Conservation (phyloP, 305 asterid genomes). For the Fraxinus sp. region DNA sequence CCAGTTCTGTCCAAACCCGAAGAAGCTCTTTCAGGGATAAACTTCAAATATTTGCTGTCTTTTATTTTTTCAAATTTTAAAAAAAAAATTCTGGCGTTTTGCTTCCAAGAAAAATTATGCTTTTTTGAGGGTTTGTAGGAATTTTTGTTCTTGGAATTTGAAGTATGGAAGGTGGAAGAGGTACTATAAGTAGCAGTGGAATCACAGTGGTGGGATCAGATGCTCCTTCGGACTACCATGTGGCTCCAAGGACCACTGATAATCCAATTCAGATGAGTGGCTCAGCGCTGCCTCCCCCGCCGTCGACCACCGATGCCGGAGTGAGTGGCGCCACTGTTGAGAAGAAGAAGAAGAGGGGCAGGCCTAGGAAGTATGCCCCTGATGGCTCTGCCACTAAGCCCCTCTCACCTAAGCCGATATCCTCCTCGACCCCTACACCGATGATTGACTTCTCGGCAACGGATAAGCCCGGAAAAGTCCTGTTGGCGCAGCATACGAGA, state of each 20-base stretch:
- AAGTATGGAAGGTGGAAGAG: slow-evolving; percentile 52
- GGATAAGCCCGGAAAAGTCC: slow-evolving; percentile 62
- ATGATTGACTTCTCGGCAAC: slow-evolving; percentile 76
- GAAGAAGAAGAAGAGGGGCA: slow-evolving; percentile 88
- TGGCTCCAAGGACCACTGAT: slow-evolving; percentile 60
- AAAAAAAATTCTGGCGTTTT: background rate
- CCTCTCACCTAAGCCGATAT: slow-evolving; percentile 78
- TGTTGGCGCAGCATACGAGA: slow-evolving; percentile 46
- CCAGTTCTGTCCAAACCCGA: slow-evolving; percentile 15
- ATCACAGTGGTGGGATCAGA: slow-evolving; percentile 88
- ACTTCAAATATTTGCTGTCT: slow-evolving; percentile 3
- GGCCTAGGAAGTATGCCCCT: slow-evolving; percentile 81
- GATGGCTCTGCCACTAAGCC: slow-evolving; percentile 53
- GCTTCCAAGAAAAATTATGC: slow-evolving; percentile 29
- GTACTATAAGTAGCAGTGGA: slow-evolving; percentile 46
- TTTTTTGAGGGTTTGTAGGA: slow-evolving; percentile 27
- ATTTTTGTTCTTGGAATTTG: background rate
- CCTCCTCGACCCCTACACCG: slow-evolving; percentile 70
- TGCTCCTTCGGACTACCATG: slow-evolving; percentile 78
- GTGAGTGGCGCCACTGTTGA: slow-evolving; percentile 18
- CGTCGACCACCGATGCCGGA: slow-evolving; percentile 33
- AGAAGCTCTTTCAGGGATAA: slow-evolving; percentile 17
- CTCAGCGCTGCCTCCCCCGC: slow-evolving; percentile 40
- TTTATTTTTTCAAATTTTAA: background rate
- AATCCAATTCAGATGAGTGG: slow-evolving; percentile 39